phyloP scores from a whole-genome alignment of 2,329 filamentous ascomycete genomes.

The Calonectria montana region DNA sequence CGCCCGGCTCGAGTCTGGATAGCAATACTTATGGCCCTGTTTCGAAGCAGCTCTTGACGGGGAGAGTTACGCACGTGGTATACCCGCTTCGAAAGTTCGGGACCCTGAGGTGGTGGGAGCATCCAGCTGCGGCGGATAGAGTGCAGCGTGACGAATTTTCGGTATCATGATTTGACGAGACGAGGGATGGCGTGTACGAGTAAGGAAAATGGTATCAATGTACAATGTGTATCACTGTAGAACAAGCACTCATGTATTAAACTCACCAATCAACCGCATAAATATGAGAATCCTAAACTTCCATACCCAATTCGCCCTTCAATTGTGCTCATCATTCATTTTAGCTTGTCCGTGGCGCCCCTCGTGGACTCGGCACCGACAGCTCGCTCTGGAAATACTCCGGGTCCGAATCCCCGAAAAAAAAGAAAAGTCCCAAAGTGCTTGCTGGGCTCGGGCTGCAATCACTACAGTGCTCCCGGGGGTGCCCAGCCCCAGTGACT shows the following conservation, averaged over 20 bases:
- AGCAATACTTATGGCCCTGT: conserved; percentile 93
- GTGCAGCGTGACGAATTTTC: conserved; percentile 37
- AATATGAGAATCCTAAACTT: neutral
- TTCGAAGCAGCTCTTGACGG: conserved; percentile 78
- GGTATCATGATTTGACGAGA: conserved; percentile 33
- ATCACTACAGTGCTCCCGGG: neutral
- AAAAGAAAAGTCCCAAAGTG: neutral
- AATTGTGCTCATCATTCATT: neutral
- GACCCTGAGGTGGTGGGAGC: conserved; percentile 68
- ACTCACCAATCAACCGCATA: neutral
- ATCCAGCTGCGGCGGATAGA: conserved; percentile 38
- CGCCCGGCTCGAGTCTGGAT: conserved; percentile 76
- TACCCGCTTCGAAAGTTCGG: conserved; percentile 74
- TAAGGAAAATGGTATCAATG: neutral
- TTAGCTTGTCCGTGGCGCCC: neutral
- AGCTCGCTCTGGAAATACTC: conserved; percentile 2
- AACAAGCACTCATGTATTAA: neutral
- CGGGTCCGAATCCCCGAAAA: conserved; percentile 4
- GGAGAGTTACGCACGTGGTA: conserved; percentile 78
- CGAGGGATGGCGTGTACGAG: neutral
- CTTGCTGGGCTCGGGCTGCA: neutral
- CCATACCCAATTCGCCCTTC: neutral
- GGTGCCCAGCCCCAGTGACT: neutral
- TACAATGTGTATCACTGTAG: neutral
- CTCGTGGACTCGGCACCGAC: neutral